Evolutionary conservation across 192 early-diverging fungal species (phyloP).

Genomic region (Backusella parvicylindrica): DNA sequence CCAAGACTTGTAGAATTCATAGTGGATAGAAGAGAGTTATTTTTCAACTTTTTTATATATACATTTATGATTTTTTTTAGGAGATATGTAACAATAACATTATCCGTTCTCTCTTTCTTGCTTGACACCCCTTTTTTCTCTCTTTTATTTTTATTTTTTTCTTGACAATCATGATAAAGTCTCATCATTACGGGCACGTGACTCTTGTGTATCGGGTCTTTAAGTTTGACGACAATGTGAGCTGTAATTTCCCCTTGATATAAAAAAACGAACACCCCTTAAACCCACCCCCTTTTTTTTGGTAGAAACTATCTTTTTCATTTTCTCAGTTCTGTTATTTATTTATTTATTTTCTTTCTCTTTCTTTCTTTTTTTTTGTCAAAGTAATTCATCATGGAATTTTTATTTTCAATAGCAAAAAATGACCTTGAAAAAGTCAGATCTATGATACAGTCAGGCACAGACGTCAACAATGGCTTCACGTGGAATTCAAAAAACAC

Average conservation of each 20-base stretch:
- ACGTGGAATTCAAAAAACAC: slow-evolving; percentile 40
- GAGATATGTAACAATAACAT: background rate
- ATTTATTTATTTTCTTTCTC: background rate
- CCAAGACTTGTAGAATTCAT: background rate
- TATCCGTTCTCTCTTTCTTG: background rate
- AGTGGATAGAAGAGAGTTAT: background rate
- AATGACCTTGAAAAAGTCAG: slow-evolving; percentile 38
- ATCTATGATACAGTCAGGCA: slow-evolving; percentile 35
- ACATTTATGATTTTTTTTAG: background rate
- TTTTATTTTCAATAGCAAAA: slow-evolving; percentile 36
- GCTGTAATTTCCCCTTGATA: slow-evolving; percentile 7
- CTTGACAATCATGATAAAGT: background rate
- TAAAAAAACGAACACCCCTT: background rate
- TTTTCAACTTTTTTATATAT: background rate
- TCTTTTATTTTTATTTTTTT: no score
- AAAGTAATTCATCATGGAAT: slow-evolving; percentile 31
- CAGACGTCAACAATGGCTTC: slow-evolving; percentile 43
- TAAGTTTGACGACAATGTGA: background rate
- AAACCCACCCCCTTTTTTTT: background rate
- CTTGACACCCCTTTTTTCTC: background rate
- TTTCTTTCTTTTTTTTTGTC: background rate
- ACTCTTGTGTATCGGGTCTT: background rate
- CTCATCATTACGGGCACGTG: background rate
- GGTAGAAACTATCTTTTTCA: background rate
- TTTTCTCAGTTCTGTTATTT: background rate